Evolutionary conservation across 2,329 filamentous ascomycete genomes (phyloP).

Genomic region (Xylariaceae sp.): DNA sequence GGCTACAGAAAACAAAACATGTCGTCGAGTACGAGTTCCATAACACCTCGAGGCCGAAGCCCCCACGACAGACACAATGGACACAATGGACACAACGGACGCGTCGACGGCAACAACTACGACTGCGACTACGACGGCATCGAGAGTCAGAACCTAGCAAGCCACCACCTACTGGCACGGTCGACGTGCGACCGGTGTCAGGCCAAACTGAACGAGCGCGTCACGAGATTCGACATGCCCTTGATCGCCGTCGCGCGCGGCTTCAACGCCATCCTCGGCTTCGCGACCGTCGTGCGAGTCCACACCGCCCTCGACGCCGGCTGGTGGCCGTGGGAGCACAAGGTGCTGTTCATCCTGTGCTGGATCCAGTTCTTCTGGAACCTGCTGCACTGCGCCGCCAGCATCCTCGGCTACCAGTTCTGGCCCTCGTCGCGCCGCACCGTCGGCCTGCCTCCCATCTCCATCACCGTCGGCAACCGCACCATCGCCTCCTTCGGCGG

Average conservation of each 20-base stretch:
- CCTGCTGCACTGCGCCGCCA: slow-evolving; percentile 19
- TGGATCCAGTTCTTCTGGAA: slow-evolving; percentile 27
- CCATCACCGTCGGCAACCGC: slow-evolving; percentile 21
- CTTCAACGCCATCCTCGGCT: slow-evolving; percentile 21
- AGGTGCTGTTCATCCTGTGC: slow-evolving; percentile 25
- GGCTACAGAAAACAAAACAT: background rate
- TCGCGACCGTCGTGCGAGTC: slow-evolving; percentile 25
- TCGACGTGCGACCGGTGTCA: slow-evolving; percentile 1
- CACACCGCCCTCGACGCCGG: slow-evolving; percentile 25
- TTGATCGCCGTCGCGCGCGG: slow-evolving; percentile 26
- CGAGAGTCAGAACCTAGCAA: background rate
- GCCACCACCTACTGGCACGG: background rate
- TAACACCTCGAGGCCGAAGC: slow-evolving; percentile 2
- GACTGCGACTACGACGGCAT: background rate
- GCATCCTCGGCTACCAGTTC: slow-evolving; percentile 25
- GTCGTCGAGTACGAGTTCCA: background rate
- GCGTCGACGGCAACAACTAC: too few species aligned
- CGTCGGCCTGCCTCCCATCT: slow-evolving; percentile 25
- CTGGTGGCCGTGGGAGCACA: slow-evolving; percentile 28
- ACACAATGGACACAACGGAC: background rate
- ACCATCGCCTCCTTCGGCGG: slow-evolving; percentile 26
- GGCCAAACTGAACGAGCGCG: background rate
- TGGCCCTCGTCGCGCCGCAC: slow-evolving; percentile 26
- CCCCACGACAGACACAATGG: background rate
- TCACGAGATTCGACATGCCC: slow-evolving; percentile 21